Evolutionary conservation across 768 basidiomycete species (phyloP), one percentile per base, ranked within the genome.

Genomic region (Mycena vulgaris): DNA sequence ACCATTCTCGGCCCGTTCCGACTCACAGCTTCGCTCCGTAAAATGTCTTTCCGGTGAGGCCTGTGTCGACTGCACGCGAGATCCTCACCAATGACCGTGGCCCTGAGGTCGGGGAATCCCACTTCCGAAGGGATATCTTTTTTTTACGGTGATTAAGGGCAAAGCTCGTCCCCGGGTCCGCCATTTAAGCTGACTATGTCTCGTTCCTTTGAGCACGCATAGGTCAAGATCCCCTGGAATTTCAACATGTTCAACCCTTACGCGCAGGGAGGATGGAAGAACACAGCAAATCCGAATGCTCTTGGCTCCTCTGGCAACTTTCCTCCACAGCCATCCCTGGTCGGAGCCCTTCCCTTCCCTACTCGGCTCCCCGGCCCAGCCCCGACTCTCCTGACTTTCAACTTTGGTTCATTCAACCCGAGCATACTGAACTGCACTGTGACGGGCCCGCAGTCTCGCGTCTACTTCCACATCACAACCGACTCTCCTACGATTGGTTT

Each of bases 401-500:
- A 78, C 23, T 87, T 88, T 77, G 78, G 80, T 49, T 76, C 80
- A 17, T 35, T 35, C 33, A 25, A 35, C 35, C 64, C 37, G 25
- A 27, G 25, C 63, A 45, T 17, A 53, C 61, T 5, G n/a, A 17
- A 31, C 62, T 21, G 42, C 47, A 64, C 2, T 9, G 53, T 47
- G 7, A 35, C 33, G 33, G 33, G 33, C 7, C 33, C 33, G 13
- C 33, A 35, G 13, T 35, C 33, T 35, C 33, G 33, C 33, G 33
- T 35, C 33, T 35, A 80, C 33, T 85, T 86, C 72, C 81, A 82
- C 47, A 66, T 87, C 69, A 76, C 68, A 31, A 86, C 86, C 35
- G 79, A 80, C 63, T 65, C 79, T 25, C 77, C 72, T 3, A 56
- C 68, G 11, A 69, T 73, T 19, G 72, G 72, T 21, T 75, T 75